phyloP scores from a whole-genome alignment of 371 early-diverging fungal genomes.

The Cokeromyces recurvatus region DNA sequence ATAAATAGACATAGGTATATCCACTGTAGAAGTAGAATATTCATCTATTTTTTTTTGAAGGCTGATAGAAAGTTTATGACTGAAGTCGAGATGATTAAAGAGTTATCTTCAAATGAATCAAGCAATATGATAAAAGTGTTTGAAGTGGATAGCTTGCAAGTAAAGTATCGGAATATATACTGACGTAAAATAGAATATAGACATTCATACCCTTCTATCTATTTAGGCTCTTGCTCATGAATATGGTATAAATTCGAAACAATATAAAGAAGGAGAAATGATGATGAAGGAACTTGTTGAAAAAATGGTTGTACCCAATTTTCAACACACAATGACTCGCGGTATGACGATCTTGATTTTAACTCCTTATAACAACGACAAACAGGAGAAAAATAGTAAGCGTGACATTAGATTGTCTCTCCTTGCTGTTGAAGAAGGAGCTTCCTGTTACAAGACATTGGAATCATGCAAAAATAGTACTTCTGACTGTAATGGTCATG shows the following conservation, averaged over 20 bases:
- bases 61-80: conserved; percentile 11
- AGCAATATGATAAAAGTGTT: no score
- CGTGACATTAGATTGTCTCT: conserved; percentile 7
- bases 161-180: neutral
- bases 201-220: no score
- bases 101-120: no score
- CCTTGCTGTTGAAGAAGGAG: neutral
- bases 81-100: conserved; percentile 9
- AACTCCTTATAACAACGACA: conserved; percentile 9
- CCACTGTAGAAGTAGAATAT: no score
- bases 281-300: conserved; percentile 27
- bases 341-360: conserved; percentile 24
- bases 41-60: neutral
- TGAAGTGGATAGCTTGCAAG: conserved; percentile 17
- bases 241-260: conserved; percentile 30
- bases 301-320: conserved; percentile 21
- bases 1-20: no score
- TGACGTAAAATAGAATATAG: neutral
- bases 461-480: conserved; percentile 30
- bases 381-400: neutral
- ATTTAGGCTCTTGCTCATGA: conserved; percentile 16
- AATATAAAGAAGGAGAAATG: conserved; percentile 28
- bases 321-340: conserved; percentile 1
- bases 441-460: conserved; percentile 18
- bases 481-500: conserved; percentile 28